Evolutionary conservation across 768 basidiomycete species (phyloP), one percentile per base, ranked within the genome.

Genomic region (Cyclocybe cylindracea): DNA sequence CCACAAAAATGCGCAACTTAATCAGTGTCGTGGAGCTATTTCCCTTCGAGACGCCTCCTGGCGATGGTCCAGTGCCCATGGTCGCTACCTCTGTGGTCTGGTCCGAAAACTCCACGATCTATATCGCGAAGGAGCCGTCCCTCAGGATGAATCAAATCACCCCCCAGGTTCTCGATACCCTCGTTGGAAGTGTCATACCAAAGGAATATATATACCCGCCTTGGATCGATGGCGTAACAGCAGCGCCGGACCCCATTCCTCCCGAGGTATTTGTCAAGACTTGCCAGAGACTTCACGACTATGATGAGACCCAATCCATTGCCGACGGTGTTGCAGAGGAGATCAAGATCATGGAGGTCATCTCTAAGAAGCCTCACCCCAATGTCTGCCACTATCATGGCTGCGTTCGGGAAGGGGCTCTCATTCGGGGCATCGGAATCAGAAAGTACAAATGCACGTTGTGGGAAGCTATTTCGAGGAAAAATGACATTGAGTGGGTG

Each of bases 321-420:
- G 39, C 44, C 24, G 45, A 52, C 33, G 43, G 50, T 35, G n/a
- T 56, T 13, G 46, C 24, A 10, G 47, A 48, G 10, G 61, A 63
- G 43, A 51, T 60, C 16, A 47, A 47, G 3, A 39, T 59, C 7
- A 42, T 58, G 47, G 59, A 60, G 48, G 24, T 39, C 24, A 42
- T 63, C 8, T 51, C 48, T 1, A 53, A 50, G 46, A 44, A 50
- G 46, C 50, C 58, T 16, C 64, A 64, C 48, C 55, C 59, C 13
- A 61, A 64, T 43, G 45, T 64, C 29, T 54, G 41, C 31, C 18
- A 54, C 16, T 66, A 64, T 41, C 53, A 45, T 44, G 63, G 61
- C 5, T 66, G 63, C 18, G 35, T 53, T 31, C 52, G 50, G 13
- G 56, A 58, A 10, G 53, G 50, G 19, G 55, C 53, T 19, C 35